These are phyloP conservation scores for Penium margaritaceum DNA, from an alignment of 139 green algal species.

Conservation along the genomic window DNA sequence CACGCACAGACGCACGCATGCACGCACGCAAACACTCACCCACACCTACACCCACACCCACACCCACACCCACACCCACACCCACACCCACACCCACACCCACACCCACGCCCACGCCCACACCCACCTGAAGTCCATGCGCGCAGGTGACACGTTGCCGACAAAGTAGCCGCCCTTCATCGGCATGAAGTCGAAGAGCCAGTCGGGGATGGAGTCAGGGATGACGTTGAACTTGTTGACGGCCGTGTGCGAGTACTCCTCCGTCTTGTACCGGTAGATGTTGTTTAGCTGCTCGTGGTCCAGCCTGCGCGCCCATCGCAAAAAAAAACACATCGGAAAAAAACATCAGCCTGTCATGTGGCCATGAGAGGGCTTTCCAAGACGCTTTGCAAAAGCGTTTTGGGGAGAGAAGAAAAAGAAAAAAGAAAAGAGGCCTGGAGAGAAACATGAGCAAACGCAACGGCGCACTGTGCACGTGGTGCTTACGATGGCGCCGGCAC, in stretches of 20 bases:
- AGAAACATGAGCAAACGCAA: slow-evolving; percentile 2
- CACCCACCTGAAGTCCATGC: slow-evolving; percentile 48
- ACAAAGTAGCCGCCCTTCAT: slow-evolving; percentile 42
- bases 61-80: no score
- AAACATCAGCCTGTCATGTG: not conserved
- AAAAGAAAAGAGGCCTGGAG: not conserved
- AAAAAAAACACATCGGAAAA: not conserved
- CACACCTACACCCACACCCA: no score
- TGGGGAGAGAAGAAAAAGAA: not conserved
- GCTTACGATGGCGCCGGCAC: not conserved
- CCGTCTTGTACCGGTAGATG: slow-evolving; percentile 45
- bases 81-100: no score
- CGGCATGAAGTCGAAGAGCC: slow-evolving; percentile 44
- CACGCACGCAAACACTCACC: no score
- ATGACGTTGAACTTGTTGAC: slow-evolving; percentile 48
- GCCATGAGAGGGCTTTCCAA: not conserved
- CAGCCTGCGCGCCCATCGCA: slow-evolving; percentile 28
- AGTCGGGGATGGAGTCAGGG: slow-evolving; percentile 46
- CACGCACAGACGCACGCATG: no score
- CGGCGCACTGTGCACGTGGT: not conserved
- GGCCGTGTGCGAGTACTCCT: slow-evolving; percentile 46
- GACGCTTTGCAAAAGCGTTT: not conserved
- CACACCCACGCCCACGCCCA: no score
- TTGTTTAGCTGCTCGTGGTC: slow-evolving; percentile 41
- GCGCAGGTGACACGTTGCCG: slow-evolving; percentile 40